Evolutionary conservation across 768 basidiomycete genomes (phyloP).

Genomic region (Agrocybe pediades): DNA sequence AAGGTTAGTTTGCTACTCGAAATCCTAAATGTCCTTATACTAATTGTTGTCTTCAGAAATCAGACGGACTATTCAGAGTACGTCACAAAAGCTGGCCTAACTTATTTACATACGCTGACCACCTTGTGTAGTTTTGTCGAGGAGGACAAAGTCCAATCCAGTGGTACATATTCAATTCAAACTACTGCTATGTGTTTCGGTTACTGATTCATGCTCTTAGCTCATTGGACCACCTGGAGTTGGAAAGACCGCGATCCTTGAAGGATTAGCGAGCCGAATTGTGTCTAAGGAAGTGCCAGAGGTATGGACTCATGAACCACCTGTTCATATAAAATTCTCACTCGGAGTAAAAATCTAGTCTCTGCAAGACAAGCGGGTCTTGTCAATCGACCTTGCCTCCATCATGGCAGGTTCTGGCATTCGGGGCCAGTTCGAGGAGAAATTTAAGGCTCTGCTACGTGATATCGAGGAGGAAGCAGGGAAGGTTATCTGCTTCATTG

Average conservation of each 20-base stretch:
- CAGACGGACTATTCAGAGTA: conserved; percentile 84
- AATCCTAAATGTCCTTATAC: background rate
- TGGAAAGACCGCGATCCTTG: conserved; percentile 91
- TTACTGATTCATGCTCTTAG: conserved; percentile 31
- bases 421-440: conserved; percentile 91
- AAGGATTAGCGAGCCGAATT: conserved; percentile 86
- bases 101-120: background rate
- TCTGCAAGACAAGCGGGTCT: conserved; percentile 82
- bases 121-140: conserved; percentile 63
- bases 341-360: conserved; percentile 47
- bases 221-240: conserved; percentile 88
- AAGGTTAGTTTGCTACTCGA: conserved; percentile 46
- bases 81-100: too few species aligned
- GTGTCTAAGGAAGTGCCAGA: conserved; percentile 91
- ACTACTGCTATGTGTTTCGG: background rate
- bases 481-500: conserved; percentile 90
- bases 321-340: background rate
- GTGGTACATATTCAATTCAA: conserved; percentile 52
- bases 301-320: conserved; percentile 46
- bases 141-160: conserved; percentile 91
- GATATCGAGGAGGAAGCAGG: conserved; percentile 89
- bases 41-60: conserved; percentile 55
- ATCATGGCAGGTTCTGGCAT: conserved; percentile 91
- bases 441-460: conserved; percentile 86
- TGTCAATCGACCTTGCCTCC: conserved; percentile 81